Conservation (phyloP, 1,284 basidiomycete species). For the Ustilago shanxiensis region DNA sequence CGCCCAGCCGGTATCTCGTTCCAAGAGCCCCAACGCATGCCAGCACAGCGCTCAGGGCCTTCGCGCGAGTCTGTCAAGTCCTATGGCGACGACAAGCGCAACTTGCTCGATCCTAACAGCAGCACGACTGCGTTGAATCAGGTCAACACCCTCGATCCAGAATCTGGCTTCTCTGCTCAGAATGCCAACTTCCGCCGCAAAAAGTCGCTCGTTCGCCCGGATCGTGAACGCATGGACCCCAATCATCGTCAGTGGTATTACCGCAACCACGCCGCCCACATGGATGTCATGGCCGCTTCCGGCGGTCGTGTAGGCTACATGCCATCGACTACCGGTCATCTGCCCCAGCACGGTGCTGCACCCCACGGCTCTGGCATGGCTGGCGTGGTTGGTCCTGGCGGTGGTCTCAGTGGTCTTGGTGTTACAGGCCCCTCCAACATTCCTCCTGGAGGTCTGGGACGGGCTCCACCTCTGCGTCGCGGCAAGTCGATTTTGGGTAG, state of each 20-base stretch:
- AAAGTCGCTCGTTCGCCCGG: conserved; percentile 92
- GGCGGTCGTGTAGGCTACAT: conserved; percentile 63
- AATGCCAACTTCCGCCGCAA: conserved; percentile 76
- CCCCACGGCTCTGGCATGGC: conserved; percentile 55
- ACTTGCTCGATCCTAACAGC: conserved; percentile 47
- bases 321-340: conserved; percentile 68
- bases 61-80: conserved; percentile 59
- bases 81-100: conserved; percentile 53
- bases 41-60: conserved; percentile 40
- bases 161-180: conserved; percentile 57
- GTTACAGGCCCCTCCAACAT: conserved; percentile 55
- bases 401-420: conserved; percentile 68
- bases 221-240: conserved; percentile 96
- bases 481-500: conserved; percentile 68
- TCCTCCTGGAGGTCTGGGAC: conserved; percentile 59
- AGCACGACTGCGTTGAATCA: conserved; percentile 45
- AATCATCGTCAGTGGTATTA: conserved; percentile 96
- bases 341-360: conserved; percentile 68
- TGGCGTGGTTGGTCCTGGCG: conserved; percentile 63
- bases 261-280: conserved; percentile 85
- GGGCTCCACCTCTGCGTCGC: conserved; percentile 60
- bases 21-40: conserved; percentile 52
- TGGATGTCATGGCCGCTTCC: conserved; percentile 71
- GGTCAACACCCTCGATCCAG: conserved; percentile 58
- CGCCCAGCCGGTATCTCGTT: conserved; percentile 57